Evolutionary conservation across 2,329 filamentous ascomycete genomes (phyloP).

Genomic region (Claviceps arundinis): DNA sequence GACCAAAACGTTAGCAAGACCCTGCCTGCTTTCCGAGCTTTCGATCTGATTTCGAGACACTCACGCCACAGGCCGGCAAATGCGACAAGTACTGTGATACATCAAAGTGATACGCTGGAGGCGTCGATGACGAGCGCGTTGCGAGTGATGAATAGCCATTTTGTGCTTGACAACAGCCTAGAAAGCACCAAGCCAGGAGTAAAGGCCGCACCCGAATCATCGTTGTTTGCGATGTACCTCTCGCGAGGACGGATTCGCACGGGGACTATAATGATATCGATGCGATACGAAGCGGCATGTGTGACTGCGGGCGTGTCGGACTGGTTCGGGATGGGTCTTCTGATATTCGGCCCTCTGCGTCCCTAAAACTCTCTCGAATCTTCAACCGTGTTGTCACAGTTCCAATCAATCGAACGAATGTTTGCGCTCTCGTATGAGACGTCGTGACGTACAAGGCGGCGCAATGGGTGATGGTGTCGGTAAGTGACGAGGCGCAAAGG

Average conservation of each 20-base stretch:
- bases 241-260: background rate
- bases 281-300: background rate
- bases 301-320: background rate
- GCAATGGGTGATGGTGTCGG: background rate
- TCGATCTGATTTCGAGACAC: background rate
- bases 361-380: background rate
- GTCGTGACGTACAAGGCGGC: background rate
- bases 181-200: background rate
- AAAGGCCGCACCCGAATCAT: background rate
- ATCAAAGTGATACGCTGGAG: background rate
- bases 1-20: background rate
- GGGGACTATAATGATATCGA: background rate
- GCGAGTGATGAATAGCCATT: background rate
- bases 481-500: background rate
- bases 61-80: constrained; percentile 2
- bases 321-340: background rate
- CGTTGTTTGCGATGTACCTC: background rate
- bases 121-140: background rate
- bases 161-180: background rate
- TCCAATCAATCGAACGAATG: background rate
- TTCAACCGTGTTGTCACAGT: background rate
- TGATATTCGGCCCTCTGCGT: background rate
- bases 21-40: background rate
- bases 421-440: background rate
- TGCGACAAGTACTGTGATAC: background rate